phyloP scores from a whole-genome alignment of 192 early-diverging fungal genomes.

The Linnemannia exigua region DNA sequence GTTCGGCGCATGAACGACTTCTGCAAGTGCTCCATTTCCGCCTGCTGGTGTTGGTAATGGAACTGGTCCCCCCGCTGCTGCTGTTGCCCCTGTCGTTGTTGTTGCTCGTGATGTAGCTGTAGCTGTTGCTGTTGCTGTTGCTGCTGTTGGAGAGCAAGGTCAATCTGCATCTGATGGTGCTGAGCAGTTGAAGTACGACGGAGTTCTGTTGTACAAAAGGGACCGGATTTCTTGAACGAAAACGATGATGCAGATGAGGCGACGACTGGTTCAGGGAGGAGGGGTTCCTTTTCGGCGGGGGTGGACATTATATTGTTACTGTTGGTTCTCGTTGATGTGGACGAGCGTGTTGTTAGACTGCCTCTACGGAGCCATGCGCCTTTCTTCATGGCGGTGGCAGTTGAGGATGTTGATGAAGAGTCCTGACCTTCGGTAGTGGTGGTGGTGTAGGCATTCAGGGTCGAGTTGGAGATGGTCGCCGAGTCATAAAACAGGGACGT shows the following conservation, averaged over 20 bases:
- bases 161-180: conserved; percentile 10
- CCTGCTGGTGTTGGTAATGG: background rate
- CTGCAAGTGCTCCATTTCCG: background rate
- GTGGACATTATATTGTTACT: background rate
- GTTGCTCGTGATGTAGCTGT: too few species aligned
- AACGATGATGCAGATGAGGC: background rate
- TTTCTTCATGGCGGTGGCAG: background rate
- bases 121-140: background rate
- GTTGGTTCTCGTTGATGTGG: background rate
- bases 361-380: background rate
- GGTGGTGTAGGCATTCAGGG: background rate
- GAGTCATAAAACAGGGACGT: background rate
- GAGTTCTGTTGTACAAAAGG: conserved; percentile 4
- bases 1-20: background rate
- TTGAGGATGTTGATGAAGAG: background rate
- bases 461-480: background rate
- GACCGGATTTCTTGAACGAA: background rate
- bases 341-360: background rate
- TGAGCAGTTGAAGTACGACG: conserved; percentile 26
- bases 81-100: conserved; percentile 6
- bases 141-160: conserved; percentile 2
- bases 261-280: conserved; percentile 14
- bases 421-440: too few species aligned
- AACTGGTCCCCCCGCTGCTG: too few species aligned
- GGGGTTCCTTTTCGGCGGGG: background rate